Conservation (phyloP, 2,329 filamentous ascomycete species). For the Ophiostoma sp. region DNA sequence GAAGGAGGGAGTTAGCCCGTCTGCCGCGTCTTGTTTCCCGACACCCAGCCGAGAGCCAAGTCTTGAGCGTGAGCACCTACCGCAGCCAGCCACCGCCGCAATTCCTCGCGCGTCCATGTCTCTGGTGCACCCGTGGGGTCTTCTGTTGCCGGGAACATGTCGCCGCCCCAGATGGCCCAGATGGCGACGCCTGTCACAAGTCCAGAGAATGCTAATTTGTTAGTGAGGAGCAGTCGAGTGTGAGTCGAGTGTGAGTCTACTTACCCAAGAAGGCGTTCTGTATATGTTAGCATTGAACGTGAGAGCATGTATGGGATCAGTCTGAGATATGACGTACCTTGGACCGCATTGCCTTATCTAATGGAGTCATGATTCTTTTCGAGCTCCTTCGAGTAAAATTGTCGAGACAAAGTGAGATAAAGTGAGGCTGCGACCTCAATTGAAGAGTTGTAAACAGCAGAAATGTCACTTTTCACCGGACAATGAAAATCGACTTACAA, state of each 20-base stretch:
- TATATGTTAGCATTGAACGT: slow-evolving; percentile 27
- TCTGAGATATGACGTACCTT: slow-evolving; percentile 52
- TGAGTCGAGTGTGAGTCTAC: neutral
- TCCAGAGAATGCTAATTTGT: slow-evolving; percentile 46
- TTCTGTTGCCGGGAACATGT: slow-evolving; percentile 72
- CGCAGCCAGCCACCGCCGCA: slow-evolving; percentile 75
- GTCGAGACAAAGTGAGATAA: neutral
- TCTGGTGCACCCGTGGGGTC: slow-evolving; percentile 76
- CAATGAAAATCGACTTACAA: neutral
- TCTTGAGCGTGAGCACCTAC: slow-evolving; percentile 53
- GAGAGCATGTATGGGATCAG: neutral
- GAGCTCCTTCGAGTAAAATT: neutral
- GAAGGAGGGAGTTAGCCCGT: neutral
- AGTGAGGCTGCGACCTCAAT: neutral
- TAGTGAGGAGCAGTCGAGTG: neutral
- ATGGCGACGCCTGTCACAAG: slow-evolving; percentile 77
- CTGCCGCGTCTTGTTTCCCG: neutral
- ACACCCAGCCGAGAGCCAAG: neutral
- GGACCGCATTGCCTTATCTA: slow-evolving; percentile 69
- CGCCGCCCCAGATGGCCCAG: slow-evolving; percentile 82
- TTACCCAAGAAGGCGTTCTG: slow-evolving; percentile 71
- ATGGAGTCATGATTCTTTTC: slow-evolving; percentile 62
- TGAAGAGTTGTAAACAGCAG: neutral
- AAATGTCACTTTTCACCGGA: neutral
- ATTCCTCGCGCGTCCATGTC: slow-evolving; percentile 75